phyloP scores from a whole-genome alignment of 495 filamentous ascomycete species.

The Talaromyces trachyspermus region DNA sequence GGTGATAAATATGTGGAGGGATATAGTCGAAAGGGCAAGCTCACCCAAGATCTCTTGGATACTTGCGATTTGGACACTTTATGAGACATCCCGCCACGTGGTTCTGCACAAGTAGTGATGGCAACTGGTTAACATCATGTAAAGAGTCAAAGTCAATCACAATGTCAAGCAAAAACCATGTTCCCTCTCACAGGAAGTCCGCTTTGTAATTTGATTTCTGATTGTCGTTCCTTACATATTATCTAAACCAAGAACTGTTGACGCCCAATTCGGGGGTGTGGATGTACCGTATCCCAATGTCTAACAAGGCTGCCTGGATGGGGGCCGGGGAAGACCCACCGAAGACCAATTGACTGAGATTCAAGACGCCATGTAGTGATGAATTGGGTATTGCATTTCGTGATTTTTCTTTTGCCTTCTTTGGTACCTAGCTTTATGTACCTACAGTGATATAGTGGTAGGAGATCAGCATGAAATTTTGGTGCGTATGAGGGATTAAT shows the following conservation, averaged over 20 bases:
- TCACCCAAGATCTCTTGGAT: constrained; percentile 9
- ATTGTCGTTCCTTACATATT: constrained; percentile 2
- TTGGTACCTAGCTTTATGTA: too few species aligned
- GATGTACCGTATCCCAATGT: too few species aligned
- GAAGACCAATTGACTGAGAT: too few species aligned
- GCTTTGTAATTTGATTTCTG: constrained; percentile 2
- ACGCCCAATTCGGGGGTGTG: too few species aligned
- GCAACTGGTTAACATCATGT: neutral
- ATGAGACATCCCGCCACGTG: constrained; percentile 1
- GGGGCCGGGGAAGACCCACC: too few species aligned
- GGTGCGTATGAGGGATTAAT: too few species aligned
- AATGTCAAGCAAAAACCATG: constrained; percentile 2
- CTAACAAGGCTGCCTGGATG: too few species aligned
- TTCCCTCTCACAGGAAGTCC: neutral
- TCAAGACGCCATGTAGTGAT: too few species aligned
- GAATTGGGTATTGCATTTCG: too few species aligned
- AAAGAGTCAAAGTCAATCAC: constrained; percentile 1
- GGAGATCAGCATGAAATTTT: too few species aligned
- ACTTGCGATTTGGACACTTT: constrained; percentile 7
- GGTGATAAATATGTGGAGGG: constrained; percentile 15
- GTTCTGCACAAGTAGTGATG: neutral
- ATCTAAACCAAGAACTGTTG: neutral
- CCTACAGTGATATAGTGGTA: too few species aligned
- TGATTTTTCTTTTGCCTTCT: too few species aligned
- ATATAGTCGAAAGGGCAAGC: constrained; percentile 10